These are phyloP conservation scores for Nemania sp. DNA, from an alignment of 2,329 filamentous ascomycete species.

Conservation along the genomic window DNA sequence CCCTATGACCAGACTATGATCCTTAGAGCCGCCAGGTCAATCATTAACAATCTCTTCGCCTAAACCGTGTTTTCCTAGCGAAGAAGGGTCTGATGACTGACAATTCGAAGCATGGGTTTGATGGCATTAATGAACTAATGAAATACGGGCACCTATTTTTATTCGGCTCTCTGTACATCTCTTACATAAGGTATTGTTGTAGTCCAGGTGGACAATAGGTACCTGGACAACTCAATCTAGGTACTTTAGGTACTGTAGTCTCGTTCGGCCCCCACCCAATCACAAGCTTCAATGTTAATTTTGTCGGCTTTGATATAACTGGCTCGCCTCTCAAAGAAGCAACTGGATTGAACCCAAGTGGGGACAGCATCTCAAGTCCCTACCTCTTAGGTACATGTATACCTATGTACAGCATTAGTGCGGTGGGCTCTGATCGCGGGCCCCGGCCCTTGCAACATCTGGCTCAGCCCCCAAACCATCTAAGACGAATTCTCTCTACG, in stretches of 20 bases:
- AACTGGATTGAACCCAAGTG: too few species aligned
- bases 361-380: too few species aligned
- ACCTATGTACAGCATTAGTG: too few species aligned
- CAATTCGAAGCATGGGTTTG: neutral
- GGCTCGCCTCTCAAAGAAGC: neutral
- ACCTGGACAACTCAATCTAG: too few species aligned
- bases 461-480: slow-evolving; percentile 19
- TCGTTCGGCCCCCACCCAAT: slow-evolving; percentile 17
- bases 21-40: neutral
- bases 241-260: neutral
- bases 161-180: neutral
- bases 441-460: neutral
- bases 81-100: neutral
- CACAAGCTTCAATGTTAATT: too few species aligned
- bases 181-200: too few species aligned
- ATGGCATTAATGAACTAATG: neutral
- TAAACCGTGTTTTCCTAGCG: neutral
- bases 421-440: too few species aligned
- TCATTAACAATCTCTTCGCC: neutral
- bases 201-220: too few species aligned
- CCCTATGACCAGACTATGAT: too few species aligned
- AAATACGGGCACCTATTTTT: slow-evolving; percentile 8
- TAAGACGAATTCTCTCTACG: neutral
- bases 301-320: neutral
- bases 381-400: neutral